These are phyloP conservation scores for Tricholoma furcatifolium DNA, from an alignment of 768 basidiomycete species.

Conservation along the genomic window DNA sequence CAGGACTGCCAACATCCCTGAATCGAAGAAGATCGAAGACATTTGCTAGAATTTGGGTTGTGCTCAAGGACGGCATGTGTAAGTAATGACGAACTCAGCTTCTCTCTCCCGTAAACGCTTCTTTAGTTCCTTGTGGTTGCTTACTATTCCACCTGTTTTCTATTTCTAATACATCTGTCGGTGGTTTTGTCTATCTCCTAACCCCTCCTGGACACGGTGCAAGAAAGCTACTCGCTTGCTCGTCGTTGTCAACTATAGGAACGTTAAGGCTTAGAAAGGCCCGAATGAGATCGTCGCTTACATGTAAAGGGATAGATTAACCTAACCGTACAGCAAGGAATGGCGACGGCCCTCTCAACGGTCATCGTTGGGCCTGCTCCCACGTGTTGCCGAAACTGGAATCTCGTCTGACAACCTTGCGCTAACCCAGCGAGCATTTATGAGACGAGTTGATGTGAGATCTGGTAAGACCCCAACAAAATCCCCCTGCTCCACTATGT, in stretches of 20 bases:
- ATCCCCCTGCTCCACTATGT: constrained; percentile 13
- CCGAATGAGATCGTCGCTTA: constrained; percentile 1
- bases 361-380: constrained; percentile 15
- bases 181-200: not conserved
- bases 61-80: constrained; percentile 11
- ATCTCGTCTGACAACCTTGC: constrained; percentile 19
- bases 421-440: constrained; percentile 18
- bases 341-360: constrained; percentile 9
- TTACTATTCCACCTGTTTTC: not conserved
- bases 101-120: constrained; percentile 11
- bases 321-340: constrained; percentile 18
- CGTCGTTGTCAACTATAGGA: not conserved
- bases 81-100: constrained; percentile 10
- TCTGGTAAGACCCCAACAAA: constrained; percentile 8
- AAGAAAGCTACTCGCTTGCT: not conserved
- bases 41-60: constrained; percentile 13
- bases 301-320: constrained; percentile 1
- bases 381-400: constrained; percentile 22
- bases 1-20: constrained; percentile 9
- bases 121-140: constrained; percentile 3
- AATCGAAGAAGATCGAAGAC: constrained; percentile 13
- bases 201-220: not conserved
- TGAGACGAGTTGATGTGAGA: constrained; percentile 14
- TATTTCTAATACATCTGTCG: not conserved
- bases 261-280: not conserved